These are phyloP conservation scores for Chlorella sp. DNA, from an alignment of 139 green algal species.

Conservation along the genomic window DNA sequence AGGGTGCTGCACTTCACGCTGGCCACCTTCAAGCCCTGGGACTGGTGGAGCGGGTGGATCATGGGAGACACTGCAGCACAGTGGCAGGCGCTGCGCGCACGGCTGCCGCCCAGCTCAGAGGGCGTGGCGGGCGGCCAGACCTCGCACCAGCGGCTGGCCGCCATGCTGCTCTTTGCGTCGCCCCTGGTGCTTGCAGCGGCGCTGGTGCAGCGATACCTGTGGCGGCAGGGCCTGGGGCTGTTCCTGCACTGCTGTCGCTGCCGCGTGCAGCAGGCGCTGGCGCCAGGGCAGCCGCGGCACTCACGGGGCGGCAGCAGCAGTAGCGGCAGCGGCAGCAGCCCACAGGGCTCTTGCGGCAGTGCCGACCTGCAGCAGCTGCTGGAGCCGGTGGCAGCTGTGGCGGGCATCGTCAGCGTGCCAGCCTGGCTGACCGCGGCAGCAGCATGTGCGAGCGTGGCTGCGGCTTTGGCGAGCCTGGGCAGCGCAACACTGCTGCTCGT, in stretches of 20 bases:
- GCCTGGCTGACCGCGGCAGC: constrained; percentile 2
- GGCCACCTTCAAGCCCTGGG: constrained; percentile 82
- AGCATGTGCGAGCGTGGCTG: neutral
- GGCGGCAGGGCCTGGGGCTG: neutral
- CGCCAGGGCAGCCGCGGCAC: neutral
- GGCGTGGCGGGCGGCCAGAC: constrained; percentile 2
- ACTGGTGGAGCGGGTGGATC: constrained; percentile 78
- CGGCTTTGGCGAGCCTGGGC: neutral
- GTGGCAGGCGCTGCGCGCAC: constrained; percentile 21
- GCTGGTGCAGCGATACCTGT: constrained; percentile 8
- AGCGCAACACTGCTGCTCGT: neutral
- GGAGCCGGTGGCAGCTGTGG: neutral
- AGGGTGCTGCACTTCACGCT: constrained; percentile 83
- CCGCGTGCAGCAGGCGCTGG: neutral
- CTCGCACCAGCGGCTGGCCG: constrained; percentile 28
- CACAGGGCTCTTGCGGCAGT: neutral
- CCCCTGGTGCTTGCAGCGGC: constrained; percentile 8
- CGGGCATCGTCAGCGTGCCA: neutral
- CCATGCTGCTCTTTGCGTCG: constrained; percentile 15
- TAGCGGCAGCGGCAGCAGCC: constrained; percentile 17
- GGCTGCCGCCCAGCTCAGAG: constrained; percentile 12
- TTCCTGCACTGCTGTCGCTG: neutral
- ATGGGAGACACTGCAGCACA: constrained; percentile 40
- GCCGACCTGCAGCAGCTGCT: neutral
- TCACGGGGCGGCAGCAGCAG: neutral